Evolutionary conservation across 2,329 filamentous ascomycete genomes (phyloP), one percentile per base, ranked within the genome.

Genomic region (Aspergillus sp.): DNA sequence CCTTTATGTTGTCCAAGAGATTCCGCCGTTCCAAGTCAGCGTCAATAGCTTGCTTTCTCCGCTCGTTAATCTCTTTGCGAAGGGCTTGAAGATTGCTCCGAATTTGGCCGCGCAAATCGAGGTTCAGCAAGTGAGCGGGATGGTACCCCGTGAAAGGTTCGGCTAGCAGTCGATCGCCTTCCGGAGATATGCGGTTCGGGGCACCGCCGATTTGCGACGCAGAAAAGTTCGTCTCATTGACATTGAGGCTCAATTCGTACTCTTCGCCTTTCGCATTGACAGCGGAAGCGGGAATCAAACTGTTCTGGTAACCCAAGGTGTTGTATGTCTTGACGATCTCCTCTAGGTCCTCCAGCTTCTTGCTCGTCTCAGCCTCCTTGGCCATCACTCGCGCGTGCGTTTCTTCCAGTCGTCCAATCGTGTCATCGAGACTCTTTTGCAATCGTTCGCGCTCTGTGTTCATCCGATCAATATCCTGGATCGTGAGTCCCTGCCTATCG

Each of bases 401-500:
- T 57, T 97, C 94, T 52, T 96, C 92, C 0, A 96, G 79, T 48
- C 90, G 82, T 50, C 83, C 79, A 5, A 84, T 80, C 0, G 90
- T 88, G 2, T 86, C 82, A 62, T 96, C 90, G 42, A 96, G 87
- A 40, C 87, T 89, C 63, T 88, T 92, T 59, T 95, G 90, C n/a
- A 99, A 81, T 44, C 94, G 86, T 65, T 99, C 94, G 49, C 92
- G 86, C 71, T 99, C 94, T 33, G 89, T 87, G 62, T 91, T 96
- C 93, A 99, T 96, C 71, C 94, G 90, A 80, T 99, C 94, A 67
- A 99, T 97, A 81, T 99, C 94, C 74, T 94, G 89, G 74, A 96
- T 95, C 65, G 91, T 95, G 69, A 99, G 92, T 2, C 94, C 94
- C 67, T 95, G 90, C 61, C 88, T 86, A 71, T 97, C 94, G 24